Conservation (phyloP, 352 stramenopile species). For the Globisporangium yorkense region DNA sequence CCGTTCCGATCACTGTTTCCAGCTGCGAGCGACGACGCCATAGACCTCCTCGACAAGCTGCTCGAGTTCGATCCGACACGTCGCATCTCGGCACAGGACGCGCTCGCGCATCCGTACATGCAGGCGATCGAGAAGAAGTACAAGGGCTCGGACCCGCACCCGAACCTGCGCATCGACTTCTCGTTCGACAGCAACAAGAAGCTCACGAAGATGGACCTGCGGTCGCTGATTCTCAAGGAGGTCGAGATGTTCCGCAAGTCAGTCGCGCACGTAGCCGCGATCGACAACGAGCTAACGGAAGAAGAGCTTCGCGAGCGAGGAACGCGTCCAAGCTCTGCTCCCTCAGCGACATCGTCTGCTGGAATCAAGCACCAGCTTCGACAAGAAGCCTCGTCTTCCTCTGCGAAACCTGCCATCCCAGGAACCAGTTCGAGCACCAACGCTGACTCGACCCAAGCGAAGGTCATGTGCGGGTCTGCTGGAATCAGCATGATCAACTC, state of each 20-base stretch:
- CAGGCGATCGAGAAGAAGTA: constrained; percentile 64
- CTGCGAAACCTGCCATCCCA: neutral
- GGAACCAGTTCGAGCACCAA: neutral
- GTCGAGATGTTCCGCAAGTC: constrained; percentile 49
- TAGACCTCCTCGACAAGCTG: constrained; percentile 60
- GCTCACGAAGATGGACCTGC: constrained; percentile 59
- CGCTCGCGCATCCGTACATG: constrained; percentile 65
- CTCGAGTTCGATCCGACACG: constrained; percentile 60
- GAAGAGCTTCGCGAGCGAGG: constrained; percentile 10
- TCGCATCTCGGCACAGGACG: constrained; percentile 52
- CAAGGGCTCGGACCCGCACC: constrained; percentile 32
- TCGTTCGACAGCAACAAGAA: constrained; percentile 68
- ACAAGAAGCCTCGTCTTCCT: constrained; percentile 1
- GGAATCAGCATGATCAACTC: constrained; percentile 46
- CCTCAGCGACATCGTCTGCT: neutral
- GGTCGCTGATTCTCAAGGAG: constrained; percentile 63
- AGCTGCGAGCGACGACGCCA: constrained; percentile 33
- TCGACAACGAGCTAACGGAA: constrained; percentile 4
- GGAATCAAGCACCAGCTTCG: constrained; percentile 6
- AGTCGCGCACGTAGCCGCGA: constrained; percentile 9
- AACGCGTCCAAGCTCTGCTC: neutral
- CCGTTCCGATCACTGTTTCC: constrained; percentile 52
- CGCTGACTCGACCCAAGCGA: neutral
- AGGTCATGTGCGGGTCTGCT: constrained; percentile 25
- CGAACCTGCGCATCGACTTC: constrained; percentile 43